A percentile compares a stretch with the other conserved stretches of the same genome.
phyloP scores from a whole-genome alignment of 2,329 filamentous ascomycete species.

The Sarocladiaceae sp. region DNA sequence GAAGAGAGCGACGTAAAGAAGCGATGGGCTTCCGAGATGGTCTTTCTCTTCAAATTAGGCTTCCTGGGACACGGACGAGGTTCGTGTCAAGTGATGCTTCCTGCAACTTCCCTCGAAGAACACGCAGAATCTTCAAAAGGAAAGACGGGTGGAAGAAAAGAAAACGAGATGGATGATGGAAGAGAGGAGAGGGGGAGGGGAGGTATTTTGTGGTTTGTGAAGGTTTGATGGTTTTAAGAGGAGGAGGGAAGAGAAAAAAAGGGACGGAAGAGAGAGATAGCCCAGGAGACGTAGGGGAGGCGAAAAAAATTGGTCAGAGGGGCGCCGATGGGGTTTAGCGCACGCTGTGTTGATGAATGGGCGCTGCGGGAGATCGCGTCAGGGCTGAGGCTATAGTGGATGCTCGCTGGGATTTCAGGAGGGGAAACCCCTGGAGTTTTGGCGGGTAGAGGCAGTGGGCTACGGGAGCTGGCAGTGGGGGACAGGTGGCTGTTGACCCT shows the following conservation, averaged over 20 bases:
- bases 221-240: constrained; percentile 18
- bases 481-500: neutral
- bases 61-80: constrained; percentile 13
- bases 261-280: constrained; percentile 6
- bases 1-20: constrained; percentile 18
- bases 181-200: constrained; percentile 23
- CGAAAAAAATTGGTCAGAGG: constrained; percentile 13
- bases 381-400: neutral
- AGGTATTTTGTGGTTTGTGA: constrained; percentile 21
- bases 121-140: constrained; percentile 39
- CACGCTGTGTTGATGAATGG: neutral
- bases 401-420: neutral
- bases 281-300: constrained; percentile 5
- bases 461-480: neutral
- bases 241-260: constrained; percentile 10
- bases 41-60: constrained; percentile 27
- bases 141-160: constrained; percentile 33
- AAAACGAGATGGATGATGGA: constrained; percentile 15
- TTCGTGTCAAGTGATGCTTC: constrained; percentile 9
- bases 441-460: neutral
- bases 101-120: constrained; percentile 28
- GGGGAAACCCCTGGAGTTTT: neutral
- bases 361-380: no score
- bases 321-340: constrained; percentile 11
- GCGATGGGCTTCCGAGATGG: constrained; percentile 12